Base-by-base conservation (phyloP, 345 rosid genomes). In the Eucalyptus urophylla region DNA sequence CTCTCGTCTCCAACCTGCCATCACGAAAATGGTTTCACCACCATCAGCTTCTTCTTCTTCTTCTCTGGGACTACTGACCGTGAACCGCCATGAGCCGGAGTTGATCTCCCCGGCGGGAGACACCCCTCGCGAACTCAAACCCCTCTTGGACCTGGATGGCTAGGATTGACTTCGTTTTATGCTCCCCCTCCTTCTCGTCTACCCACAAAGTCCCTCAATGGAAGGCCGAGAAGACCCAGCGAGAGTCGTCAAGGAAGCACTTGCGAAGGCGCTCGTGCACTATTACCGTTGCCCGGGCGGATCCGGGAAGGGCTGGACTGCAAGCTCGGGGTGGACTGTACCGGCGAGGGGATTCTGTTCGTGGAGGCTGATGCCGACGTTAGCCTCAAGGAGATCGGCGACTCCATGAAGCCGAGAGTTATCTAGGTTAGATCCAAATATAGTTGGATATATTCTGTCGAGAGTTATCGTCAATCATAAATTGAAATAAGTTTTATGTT, bases 201-300 rank as follows among this genome's bases (percentile, higher is more conserved):
- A 60, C 67, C 67, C 31, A 12, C 29, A 27, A 27, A 60, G n/a
- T 15, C 67, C 8, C 29, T 25, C 67, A 27, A 60, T 60, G n/a
- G 1, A 25, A 60, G 67, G 31, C n/a, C n/a, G 31, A 60, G 15
- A 25, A 60, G 88, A 87, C 31, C 76, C 76, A 6, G 88, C n/a
- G 16, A 87, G 44, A 29, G 87, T 88, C 0, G 22, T 88, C 49
- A 19, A 60, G 51, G 89, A 49, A 16, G 89, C 44, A 15, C 76
- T 88, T 4, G 14, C 21, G 6, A 81, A 54, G 11, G 87, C 87
- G 40, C 89, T 88, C 8, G 80, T 81, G 16, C 25, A 24, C 37
- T 88, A 43, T 40, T 88, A 88, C 25, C 87, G 6, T 44, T 88
- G 29, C 80, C 89, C 5, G 80, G 87, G 44, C 87, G 87, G 24